phyloP scores from a whole-genome alignment of 2,329 filamentous ascomycete genomes.

The Metarhizium anisopliae region DNA sequence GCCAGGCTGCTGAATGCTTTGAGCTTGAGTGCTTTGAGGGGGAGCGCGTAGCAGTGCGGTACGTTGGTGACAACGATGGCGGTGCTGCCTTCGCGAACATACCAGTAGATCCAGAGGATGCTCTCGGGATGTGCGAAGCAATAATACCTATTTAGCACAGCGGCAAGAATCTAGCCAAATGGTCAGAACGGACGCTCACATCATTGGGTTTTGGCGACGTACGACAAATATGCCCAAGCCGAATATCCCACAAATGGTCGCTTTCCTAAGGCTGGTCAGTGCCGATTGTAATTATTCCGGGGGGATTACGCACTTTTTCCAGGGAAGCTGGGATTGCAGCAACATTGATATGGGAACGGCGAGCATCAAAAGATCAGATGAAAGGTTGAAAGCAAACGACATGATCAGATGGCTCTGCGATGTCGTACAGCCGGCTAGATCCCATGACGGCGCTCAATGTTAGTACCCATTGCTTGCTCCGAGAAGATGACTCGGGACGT shows the following conservation, averaged over 20 bases:
- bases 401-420: slow-evolving; percentile 3
- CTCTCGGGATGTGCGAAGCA: slow-evolving; percentile 22
- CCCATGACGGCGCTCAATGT: not conserved
- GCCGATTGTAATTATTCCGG: no score
- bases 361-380: slow-evolving; percentile 3
- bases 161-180: slow-evolving; percentile 20
- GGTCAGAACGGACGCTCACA: not conserved
- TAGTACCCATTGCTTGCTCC: not conserved
- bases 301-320: slow-evolving; percentile 2
- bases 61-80: slow-evolving; percentile 45
- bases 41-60: slow-evolving; percentile 22
- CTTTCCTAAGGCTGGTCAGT: slow-evolving; percentile 7
- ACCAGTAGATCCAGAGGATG: slow-evolving; percentile 38
- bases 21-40: slow-evolving; percentile 3
- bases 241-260: slow-evolving; percentile 26
- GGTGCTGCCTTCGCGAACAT: slow-evolving; percentile 42
- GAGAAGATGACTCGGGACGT: not conserved
- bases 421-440: slow-evolving; percentile 2
- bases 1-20: slow-evolving; percentile 1
- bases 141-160: slow-evolving; percentile 36
- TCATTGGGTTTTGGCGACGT: not conserved
- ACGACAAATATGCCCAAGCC: slow-evolving; percentile 38
- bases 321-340: slow-evolving; percentile 1
- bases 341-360: slow-evolving; percentile 3
- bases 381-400: slow-evolving; percentile 3